A percentile compares a stretch with the other conserved stretches of the same genome.
Conservation (phyloP, 352 stramenopile species). For the Globisporangium abappressorium region DNA sequence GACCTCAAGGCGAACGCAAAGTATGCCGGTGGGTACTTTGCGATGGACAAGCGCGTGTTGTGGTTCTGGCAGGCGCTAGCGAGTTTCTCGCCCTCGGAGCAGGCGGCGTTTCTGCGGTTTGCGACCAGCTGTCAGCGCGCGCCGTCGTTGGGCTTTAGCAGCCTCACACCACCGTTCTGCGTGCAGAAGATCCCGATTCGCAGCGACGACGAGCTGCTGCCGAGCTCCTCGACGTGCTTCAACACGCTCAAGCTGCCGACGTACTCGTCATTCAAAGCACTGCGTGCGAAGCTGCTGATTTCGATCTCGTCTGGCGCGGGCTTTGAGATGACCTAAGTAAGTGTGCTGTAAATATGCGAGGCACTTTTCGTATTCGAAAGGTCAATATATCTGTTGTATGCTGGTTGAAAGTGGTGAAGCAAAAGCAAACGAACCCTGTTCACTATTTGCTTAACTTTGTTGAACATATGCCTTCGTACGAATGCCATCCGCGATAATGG, state of each 20-base stretch:
- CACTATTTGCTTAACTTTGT: too few species aligned
- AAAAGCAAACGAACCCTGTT: too few species aligned
- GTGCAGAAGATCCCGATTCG: constrained; percentile 76
- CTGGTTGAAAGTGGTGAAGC: too few species aligned
- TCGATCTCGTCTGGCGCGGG: constrained; percentile 92
- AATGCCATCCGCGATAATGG: too few species aligned
- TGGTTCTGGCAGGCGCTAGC: constrained; percentile 70
- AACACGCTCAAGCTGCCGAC: constrained; percentile 97
- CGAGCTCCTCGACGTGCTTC: constrained; percentile 95
- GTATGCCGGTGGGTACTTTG: constrained; percentile 94
- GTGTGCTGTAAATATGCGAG: too few species aligned
- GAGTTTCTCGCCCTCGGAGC: constrained; percentile 82
- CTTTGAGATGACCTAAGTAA: constrained; percentile 93
- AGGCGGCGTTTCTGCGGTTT: constrained; percentile 91
- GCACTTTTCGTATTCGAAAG: too few species aligned
- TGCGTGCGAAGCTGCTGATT: constrained; percentile 92
- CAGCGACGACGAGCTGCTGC: constrained; percentile 84
- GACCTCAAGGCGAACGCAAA: constrained; percentile 89
- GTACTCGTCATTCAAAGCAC: constrained; percentile 93
- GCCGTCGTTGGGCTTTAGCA: constrained; percentile 93
- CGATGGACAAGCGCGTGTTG: constrained; percentile 66
- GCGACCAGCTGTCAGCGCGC: constrained; percentile 94
- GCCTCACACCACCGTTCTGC: constrained; percentile 93
- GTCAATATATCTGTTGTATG: too few species aligned
- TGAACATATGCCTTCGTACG: too few species aligned